These are phyloP conservation scores for Aspergillus floridensis DNA, from an alignment of 2,329 filamentous ascomycete genomes.

Conservation along the genomic window DNA sequence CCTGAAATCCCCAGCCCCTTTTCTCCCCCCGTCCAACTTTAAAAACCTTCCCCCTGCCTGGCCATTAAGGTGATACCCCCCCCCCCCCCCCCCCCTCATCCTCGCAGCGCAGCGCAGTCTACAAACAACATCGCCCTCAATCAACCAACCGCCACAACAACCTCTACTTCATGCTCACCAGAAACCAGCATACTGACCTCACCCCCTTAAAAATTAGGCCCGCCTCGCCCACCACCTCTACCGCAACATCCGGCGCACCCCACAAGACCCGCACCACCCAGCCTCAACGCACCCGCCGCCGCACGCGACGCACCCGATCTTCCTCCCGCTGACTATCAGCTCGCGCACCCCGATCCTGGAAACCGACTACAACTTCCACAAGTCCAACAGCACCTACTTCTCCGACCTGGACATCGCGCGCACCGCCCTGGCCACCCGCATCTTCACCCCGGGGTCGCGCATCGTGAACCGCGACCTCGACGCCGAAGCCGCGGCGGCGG, in stretches of 20 bases:
- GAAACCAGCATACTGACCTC: background rate
- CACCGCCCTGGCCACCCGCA: conserved; percentile 71
- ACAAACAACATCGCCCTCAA: background rate
- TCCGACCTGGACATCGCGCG: conserved; percentile 80
- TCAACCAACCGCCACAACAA: background rate
- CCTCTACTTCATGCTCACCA: background rate
- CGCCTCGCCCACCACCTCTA: conserved; percentile 60
- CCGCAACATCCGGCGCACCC: conserved; percentile 53
- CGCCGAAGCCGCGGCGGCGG: conserved; percentile 41
- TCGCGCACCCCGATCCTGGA: conserved; percentile 70
- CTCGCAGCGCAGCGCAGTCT: background rate
- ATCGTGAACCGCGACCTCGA: conserved; percentile 54
- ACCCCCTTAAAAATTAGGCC: conserved; percentile 40
- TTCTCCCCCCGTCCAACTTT: too few species aligned
- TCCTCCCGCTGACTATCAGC: conserved; percentile 66
- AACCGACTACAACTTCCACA: conserved; percentile 84
- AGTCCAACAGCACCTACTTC: conserved; percentile 83
- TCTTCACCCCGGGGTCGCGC: conserved; percentile 60
- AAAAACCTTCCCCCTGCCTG: too few species aligned
- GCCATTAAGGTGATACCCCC: too few species aligned
- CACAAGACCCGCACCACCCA: conserved; percentile 46
- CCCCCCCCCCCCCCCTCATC: background rate
- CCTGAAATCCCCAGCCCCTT: too few species aligned
- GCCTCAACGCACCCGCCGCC: conserved; percentile 33
- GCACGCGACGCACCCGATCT: conserved; percentile 60